Percentiles rank a stretch among this genome's conserved stretches.
Evolutionary conservation across 345 rosid genomes (phyloP).

Genomic region (Physaria fendleri): DNA sequence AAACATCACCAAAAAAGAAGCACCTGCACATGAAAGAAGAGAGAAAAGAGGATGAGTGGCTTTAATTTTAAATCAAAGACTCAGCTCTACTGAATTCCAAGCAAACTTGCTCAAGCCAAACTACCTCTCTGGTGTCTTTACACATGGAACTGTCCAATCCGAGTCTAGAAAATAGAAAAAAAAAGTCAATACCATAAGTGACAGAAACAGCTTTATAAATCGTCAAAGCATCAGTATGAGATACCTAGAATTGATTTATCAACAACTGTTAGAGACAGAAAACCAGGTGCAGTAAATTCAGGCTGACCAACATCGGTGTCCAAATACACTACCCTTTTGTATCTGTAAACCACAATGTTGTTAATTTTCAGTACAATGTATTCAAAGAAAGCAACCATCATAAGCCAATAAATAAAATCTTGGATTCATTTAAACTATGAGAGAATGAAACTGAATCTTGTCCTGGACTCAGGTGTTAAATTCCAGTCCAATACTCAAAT

Average conservation of each 20-base stretch:
- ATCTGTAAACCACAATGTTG: conserved; percentile 43
- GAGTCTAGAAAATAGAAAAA: conserved; percentile 24
- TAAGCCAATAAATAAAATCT: background rate
- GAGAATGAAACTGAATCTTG: background rate
- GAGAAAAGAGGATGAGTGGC: background rate
- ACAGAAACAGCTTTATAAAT: background rate
- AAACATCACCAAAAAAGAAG: conserved; percentile 81
- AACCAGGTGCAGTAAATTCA: conserved; percentile 85
- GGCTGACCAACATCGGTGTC: conserved; percentile 97
- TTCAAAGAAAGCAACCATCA: background rate
- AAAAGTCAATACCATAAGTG: background rate
- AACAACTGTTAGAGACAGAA: conserved; percentile 70
- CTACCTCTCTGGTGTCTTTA: conserved; percentile 93
- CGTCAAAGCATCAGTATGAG: background rate
- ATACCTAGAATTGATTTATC: conserved; percentile 61
- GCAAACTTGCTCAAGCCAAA: background rate
- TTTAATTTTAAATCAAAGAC: background rate
- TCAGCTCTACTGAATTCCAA: background rate
- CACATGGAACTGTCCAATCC: conserved; percentile 78
- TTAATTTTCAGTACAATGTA: background rate
- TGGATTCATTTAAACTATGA: background rate
- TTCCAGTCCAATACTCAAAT: background rate
- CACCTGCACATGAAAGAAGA: conserved; percentile 38
- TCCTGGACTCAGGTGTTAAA: background rate
- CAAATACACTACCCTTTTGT: conserved; percentile 72